Base-by-base conservation (phyloP, 495 filamentous ascomycete species). In the Bacidia gigantensis region DNA sequence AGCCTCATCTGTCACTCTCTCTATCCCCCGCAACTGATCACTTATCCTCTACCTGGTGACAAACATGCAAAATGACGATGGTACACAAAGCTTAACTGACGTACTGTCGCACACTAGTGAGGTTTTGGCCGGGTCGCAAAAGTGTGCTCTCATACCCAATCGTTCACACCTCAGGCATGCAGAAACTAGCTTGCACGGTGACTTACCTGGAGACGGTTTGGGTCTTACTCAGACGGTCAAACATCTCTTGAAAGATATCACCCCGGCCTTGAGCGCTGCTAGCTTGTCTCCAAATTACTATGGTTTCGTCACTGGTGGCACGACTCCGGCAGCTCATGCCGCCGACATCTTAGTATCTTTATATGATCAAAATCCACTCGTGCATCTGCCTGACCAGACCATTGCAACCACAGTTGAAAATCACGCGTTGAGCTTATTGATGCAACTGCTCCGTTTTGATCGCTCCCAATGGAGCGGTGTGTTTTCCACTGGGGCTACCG, bases 401-500 rank as follows among this genome's bases (percentile, higher is more conserved):
- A 73, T 87, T 12, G 72, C 78, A 14, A 90, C 87, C 0, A 77
- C 78, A 17, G 76, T 96, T 24, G 89, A 96, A 65, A 76, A 78
- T 53, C 67, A 68, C 26, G 78, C 89, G 0, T 68, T 95, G 45
- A 60, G 69, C 11, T 74, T 95, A 68, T 67, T 95, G 0, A 64
- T 78, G 25, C 72, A 84, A 50, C 67, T 96, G 2, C 66, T 95
- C 11, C 62, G 66, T 3, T 65, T 96, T 1, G 67, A 74, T n/a
- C 73, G 79, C 18, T 40, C 50, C 1, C 41, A 41, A 1, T 77
- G 72, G 72, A 60, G 69, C 2, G 71, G 73, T 11, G 89, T 80
- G 0, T 92, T 96, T 58, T 95, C 88, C 1, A 97, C 89, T 0
- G 89, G 90, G 0, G 89, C 86, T 1, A 96, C 90, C 1, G 86